Percentiles rank a stretch among this genome's conserved stretches.
Evolutionary conservation across 1,284 basidiomycete genomes (phyloP).

Genomic region (Ganoderma lucidum): DNA sequence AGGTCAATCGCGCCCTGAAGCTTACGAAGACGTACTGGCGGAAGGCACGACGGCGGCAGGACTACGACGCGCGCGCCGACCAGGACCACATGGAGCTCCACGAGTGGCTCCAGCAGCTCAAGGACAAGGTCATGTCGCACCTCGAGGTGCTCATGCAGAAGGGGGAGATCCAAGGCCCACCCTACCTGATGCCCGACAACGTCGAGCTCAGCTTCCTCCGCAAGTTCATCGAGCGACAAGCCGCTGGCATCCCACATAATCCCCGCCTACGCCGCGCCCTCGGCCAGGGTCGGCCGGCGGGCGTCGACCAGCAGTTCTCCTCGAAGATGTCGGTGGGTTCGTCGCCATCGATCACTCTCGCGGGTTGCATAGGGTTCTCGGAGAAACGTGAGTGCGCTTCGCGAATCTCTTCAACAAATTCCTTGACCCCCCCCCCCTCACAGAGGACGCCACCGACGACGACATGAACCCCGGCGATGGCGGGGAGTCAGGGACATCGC

Average conservation of each 20-base stretch:
- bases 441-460: constrained; percentile 25
- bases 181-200: constrained; percentile 80
- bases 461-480: constrained; percentile 29
- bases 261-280: constrained; percentile 66
- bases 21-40: constrained; percentile 85
- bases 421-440: constrained; percentile 1
- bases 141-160: constrained; percentile 85
- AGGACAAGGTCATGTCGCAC: constrained; percentile 87
- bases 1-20: constrained; percentile 80
- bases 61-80: constrained; percentile 82
- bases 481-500: constrained; percentile 28
- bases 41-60: constrained; percentile 77
- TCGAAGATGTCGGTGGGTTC: constrained; percentile 33
- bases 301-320: constrained; percentile 34
- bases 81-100: constrained; percentile 87
- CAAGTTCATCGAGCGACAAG: constrained; percentile 81
- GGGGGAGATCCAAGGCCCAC: constrained; percentile 81
- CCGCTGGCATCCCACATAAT: constrained; percentile 74
- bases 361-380: constrained; percentile 31
- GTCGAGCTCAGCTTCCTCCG: constrained; percentile 78
- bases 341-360: constrained; percentile 34
- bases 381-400: constrained; percentile 27
- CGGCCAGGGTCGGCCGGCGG: constrained; percentile 33
- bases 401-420: neutral
- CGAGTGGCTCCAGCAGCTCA: constrained; percentile 84